Evolutionary conservation across 2,329 filamentous ascomycete genomes (phyloP).

Genomic region (Aspergillus fumigatus): DNA sequence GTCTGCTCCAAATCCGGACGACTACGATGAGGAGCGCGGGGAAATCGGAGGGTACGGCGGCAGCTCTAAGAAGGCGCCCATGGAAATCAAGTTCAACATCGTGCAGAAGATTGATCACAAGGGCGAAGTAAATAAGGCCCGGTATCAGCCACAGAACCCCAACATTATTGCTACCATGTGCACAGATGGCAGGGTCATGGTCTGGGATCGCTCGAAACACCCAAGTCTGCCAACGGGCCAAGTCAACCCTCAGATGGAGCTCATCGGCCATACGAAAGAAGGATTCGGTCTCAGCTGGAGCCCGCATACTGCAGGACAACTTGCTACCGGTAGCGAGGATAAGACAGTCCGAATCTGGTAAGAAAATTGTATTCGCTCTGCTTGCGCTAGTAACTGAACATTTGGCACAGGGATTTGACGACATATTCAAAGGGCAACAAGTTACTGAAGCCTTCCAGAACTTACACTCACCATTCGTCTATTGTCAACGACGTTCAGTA

Average conservation of each 20-base stretch:
- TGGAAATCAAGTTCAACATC: constrained; percentile 77
- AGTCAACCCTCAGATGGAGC: constrained; percentile 75
- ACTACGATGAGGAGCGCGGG: constrained; percentile 87
- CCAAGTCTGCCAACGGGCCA: constrained; percentile 68
- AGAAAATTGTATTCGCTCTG: constrained; percentile 19
- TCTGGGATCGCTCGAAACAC: constrained; percentile 96
- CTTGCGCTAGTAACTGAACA: constrained; percentile 3
- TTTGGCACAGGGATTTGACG: constrained; percentile 65
- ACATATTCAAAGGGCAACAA: constrained; percentile 67
- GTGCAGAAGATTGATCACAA: constrained; percentile 96
- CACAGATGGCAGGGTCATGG: constrained; percentile 78
- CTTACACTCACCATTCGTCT: constrained; percentile 81
- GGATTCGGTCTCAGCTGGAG: constrained; percentile 94
- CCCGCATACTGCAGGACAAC: constrained; percentile 71
- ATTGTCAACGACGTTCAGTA: constrained; percentile 98
- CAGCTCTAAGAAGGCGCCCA: constrained; percentile 61
- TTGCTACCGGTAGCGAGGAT: constrained; percentile 90
- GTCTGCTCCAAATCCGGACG: constrained; percentile 63
- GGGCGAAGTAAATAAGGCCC: constrained; percentile 95
- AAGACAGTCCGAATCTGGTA: constrained; percentile 87
- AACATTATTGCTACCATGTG: constrained; percentile 94
- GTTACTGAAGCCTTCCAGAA: constrained; percentile 64
- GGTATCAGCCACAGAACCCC: constrained; percentile 95
- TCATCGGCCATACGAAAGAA: constrained; percentile 79
- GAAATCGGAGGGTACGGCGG: constrained; percentile 93